A percentile compares a stretch with the other conserved stretches of the same genome.
These are phyloP conservation scores for Aspergillus fumigatus DNA, from an alignment of 2,329 filamentous ascomycete genomes.

Conservation along the genomic window DNA sequence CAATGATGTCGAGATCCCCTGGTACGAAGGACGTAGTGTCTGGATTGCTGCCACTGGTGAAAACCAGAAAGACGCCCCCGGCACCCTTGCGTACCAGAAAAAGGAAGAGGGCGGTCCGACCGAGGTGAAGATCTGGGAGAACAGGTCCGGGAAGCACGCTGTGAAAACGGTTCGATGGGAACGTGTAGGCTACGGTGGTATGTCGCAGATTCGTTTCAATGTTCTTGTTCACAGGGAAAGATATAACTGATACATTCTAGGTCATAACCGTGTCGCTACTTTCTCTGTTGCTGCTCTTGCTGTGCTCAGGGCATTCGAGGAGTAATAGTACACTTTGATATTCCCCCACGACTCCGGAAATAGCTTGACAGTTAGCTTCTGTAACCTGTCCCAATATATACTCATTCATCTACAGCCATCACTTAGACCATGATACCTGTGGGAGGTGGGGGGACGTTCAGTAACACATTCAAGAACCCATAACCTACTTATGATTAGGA, in stretches of 20 bases:
- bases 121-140: conserved; percentile 39
- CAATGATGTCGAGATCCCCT: conserved; percentile 80
- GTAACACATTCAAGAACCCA: not conserved
- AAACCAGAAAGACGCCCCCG: conserved; percentile 19
- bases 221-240: not conserved
- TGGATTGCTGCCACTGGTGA: conserved; percentile 37
- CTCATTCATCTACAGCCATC: not conserved
- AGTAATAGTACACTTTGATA: conserved; percentile 8
- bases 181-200: conserved; percentile 41
- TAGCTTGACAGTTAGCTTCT: not conserved
- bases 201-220: conserved; percentile 8
- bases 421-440: not conserved
- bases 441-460: not conserved
- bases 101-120: conserved; percentile 25
- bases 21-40: conserved; percentile 43
- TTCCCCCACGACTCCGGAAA: not conserved
- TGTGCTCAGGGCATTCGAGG: conserved; percentile 35
- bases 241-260: conserved; percentile 16
- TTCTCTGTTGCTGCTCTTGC: conserved; percentile 35
- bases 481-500: not conserved
- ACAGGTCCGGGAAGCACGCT: conserved; percentile 12
- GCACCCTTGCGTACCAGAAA: conserved; percentile 25
- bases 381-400: not conserved
- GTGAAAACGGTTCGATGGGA: conserved; percentile 43
- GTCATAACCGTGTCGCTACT: conserved; percentile 40